Conservation (phyloP, 164 flowering plant genomes). For the Chimonanthus praecox region DNA sequence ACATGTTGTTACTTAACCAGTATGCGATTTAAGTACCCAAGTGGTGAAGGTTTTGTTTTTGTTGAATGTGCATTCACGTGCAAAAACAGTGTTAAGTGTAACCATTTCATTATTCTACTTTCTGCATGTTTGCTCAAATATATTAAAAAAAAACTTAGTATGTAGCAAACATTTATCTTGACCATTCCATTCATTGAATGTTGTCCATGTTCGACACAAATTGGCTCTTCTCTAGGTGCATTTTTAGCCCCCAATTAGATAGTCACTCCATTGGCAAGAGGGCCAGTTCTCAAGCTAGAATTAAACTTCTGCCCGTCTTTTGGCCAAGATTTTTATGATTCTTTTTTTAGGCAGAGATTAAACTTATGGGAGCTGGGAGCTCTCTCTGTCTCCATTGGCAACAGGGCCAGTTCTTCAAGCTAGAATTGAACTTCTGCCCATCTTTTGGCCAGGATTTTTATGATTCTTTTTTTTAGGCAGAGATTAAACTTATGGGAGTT, state of each 20-base stretch:
- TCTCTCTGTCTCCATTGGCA: neutral
- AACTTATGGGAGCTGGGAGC: no score
- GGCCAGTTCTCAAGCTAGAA: neutral
- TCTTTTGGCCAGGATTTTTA: no score
- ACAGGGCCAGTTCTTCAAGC: neutral
- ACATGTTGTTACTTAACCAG: neutral
- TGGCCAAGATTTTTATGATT: neutral
- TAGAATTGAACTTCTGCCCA: neutral
- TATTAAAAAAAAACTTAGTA: no score
- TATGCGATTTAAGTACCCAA: neutral
- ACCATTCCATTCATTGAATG: neutral
- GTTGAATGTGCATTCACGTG: neutral
- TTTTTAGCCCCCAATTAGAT: neutral
- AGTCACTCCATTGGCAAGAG: neutral
- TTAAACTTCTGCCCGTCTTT: neutral
- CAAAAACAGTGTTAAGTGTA: no score
- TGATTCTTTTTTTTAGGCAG: neutral
- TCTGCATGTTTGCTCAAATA: no score
- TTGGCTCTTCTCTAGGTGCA: neutral
- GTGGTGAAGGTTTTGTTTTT: neutral
- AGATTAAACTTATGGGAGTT: no score
- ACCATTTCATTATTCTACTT: no score
- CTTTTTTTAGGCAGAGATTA: neutral
- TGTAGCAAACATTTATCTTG: neutral
- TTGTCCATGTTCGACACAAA: neutral